These are phyloP conservation scores for Zymoseptoria ardabiliae DNA, from an alignment of 2,329 filamentous ascomycete genomes.

Conservation along the genomic window DNA sequence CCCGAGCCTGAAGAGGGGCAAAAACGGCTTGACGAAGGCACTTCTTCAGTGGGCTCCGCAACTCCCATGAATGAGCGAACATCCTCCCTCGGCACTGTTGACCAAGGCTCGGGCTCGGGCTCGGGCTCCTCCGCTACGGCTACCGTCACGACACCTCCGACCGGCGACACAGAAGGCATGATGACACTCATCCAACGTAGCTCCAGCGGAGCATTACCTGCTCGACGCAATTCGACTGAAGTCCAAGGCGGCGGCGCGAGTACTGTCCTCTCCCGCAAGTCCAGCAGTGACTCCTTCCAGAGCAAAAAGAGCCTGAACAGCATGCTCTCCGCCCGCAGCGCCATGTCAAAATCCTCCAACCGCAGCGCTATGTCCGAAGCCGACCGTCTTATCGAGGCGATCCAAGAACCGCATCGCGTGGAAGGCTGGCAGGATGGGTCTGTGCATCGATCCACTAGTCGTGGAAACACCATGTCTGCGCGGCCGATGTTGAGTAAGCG, in stretches of 20 bases:
- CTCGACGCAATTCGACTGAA: constrained; percentile 13
- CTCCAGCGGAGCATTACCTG: constrained; percentile 23
- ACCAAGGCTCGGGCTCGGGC: background rate
- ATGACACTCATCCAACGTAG: constrained; percentile 53
- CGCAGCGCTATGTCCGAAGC: constrained; percentile 53
- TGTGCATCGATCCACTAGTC: constrained; percentile 14
- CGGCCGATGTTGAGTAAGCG: constrained; percentile 23
- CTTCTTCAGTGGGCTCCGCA: constrained; percentile 15
- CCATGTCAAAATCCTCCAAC: constrained; percentile 22
- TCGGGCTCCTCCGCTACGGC: background rate
- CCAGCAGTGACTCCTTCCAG: constrained; percentile 38
- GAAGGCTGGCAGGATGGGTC: constrained; percentile 23
- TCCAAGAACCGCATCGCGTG: constrained; percentile 49
- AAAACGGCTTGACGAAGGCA: constrained; percentile 11
- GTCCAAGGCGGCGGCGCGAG: background rate
- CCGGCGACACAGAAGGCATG: constrained; percentile 37
- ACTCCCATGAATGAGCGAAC: constrained; percentile 17
- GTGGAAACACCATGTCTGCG: constrained; percentile 7
- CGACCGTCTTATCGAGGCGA: constrained; percentile 64
- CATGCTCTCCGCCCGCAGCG: constrained; percentile 32
- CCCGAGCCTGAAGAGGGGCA: constrained; percentile 35
- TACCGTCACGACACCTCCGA: background rate
- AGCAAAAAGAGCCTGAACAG: constrained; percentile 48
- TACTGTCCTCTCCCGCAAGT: constrained; percentile 22
- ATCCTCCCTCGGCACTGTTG: background rate